phyloP scores from a whole-genome alignment of 78 protist genomes.

The Guillardia theta region DNA sequence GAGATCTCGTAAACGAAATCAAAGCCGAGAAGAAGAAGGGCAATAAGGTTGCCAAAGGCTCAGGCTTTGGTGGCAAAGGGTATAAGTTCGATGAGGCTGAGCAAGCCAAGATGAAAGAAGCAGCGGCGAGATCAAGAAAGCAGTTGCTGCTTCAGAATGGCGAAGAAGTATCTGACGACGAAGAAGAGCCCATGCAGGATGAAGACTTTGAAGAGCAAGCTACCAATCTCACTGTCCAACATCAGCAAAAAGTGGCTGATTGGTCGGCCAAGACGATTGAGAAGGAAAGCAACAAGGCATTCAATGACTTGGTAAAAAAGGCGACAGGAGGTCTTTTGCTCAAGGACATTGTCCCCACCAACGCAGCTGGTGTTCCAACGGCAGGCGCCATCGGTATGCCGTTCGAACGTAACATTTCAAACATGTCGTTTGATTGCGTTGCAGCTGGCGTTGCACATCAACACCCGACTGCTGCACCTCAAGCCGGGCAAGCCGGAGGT shows the following conservation, averaged over 20 bases:
- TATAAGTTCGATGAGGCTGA: background rate
- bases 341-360: background rate
- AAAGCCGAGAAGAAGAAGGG: slow-evolving; percentile 50
- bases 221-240: background rate
- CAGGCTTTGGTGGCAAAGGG: background rate
- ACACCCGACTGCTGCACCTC: no score
- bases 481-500: no score
- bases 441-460: no score
- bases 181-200: background rate
- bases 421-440: no score
- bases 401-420: background rate
- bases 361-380: background rate
- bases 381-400: background rate
- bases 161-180: background rate
- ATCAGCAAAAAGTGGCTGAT: slow-evolving; percentile 17
- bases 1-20: background rate
- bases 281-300: background rate
- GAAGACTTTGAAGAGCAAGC: slow-evolving; percentile 14
- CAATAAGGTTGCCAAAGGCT: background rate
- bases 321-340: background rate
- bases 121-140: background rate
- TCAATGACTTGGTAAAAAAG: background rate
- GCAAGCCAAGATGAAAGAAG: background rate
- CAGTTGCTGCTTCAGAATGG: background rate
- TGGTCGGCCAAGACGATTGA: background rate